Percentiles rank a stretch among this genome's conserved stretches.
phyloP scores from a whole-genome alignment of 345 rosid species.

The Draba incana region DNA sequence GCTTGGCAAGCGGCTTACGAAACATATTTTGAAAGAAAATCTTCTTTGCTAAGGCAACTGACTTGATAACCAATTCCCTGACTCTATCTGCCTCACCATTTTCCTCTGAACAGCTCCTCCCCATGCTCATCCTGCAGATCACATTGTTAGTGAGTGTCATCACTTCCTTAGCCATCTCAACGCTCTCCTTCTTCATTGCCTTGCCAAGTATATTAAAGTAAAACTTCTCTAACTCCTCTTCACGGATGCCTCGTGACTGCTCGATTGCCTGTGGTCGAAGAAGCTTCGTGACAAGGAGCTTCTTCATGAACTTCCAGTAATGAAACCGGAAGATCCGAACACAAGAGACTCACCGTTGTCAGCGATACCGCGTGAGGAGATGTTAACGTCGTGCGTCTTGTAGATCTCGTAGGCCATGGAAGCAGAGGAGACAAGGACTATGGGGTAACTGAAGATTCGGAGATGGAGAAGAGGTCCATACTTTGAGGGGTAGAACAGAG shows the following conservation, averaged over 20 bases:
- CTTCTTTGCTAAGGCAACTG: conserved; percentile 4
- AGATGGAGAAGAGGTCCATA: conserved; percentile 26
- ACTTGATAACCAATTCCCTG: not conserved
- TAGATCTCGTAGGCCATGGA: conserved; percentile 8
- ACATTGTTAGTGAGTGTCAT: not conserved
- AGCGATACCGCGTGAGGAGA: conserved; percentile 1
- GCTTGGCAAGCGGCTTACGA: conserved; percentile 12
- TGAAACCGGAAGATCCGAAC: conserved; percentile 3
- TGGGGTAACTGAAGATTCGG: not conserved
- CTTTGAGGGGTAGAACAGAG: not conserved
- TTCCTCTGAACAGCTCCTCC: conserved; percentile 17
- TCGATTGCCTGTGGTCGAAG: not conserved
- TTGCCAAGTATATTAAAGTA: not conserved
- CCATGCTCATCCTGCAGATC: conserved; percentile 19
- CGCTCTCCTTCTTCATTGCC: conserved; percentile 5
- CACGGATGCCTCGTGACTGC: conserved; percentile 8
- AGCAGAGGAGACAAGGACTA: not conserved
- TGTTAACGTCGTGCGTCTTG: not conserved
- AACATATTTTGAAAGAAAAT: not conserved
- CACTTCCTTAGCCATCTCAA: conserved; percentile 7
- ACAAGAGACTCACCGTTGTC: conserved; percentile 1
- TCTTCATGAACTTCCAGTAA: conserved; percentile 22
- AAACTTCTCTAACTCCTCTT: conserved; percentile 5
- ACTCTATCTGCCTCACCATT: conserved; percentile 8
- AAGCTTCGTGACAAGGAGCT: not conserved